Conservation (phyloP, 495 filamentous ascomycete genomes). For the Trichoderma virens region DNA sequence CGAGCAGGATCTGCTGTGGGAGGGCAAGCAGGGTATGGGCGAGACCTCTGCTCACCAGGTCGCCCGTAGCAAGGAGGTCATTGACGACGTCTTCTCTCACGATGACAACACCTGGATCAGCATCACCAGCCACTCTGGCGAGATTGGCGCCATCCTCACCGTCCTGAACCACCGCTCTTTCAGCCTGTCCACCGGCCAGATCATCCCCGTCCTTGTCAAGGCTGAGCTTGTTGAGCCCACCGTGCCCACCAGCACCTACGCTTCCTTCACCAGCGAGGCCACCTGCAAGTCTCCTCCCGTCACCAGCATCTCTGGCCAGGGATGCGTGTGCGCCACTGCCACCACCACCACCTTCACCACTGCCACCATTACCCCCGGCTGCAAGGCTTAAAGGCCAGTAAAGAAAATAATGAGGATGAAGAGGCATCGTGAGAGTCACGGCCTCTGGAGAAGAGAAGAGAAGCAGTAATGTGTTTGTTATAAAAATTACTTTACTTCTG, state of each 20-base stretch:
- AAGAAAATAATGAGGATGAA: no score
- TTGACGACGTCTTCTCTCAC: conserved; percentile 23
- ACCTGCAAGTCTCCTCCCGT: background rate
- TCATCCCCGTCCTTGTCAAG: conserved; percentile 5
- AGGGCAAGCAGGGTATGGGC: conserved; percentile 16
- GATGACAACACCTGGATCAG: conserved; percentile 22
- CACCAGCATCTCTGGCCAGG: background rate
- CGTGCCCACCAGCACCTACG: background rate
- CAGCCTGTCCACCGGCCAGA: background rate
- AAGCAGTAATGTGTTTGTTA: background rate
- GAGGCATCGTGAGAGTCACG: no score
- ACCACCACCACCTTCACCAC: background rate
- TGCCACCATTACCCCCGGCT: background rate
- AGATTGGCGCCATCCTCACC: conserved; percentile 20
- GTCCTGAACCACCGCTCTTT: conserved; percentile 3
- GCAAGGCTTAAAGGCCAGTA: background rate
- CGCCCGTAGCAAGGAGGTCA: conserved; percentile 17
- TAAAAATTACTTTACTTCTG: background rate
- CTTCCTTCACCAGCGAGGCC: background rate
- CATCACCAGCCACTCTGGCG: conserved; percentile 26
- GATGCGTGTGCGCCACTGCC: background rate
- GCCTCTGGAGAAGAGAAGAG: no score
- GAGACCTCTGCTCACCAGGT: conserved; percentile 25
- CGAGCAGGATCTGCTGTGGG: conserved; percentile 57
- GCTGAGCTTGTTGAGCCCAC: background rate